phyloP scores from a whole-genome alignment of 2,329 filamentous ascomycete species.

The Fusarium burgessii region DNA sequence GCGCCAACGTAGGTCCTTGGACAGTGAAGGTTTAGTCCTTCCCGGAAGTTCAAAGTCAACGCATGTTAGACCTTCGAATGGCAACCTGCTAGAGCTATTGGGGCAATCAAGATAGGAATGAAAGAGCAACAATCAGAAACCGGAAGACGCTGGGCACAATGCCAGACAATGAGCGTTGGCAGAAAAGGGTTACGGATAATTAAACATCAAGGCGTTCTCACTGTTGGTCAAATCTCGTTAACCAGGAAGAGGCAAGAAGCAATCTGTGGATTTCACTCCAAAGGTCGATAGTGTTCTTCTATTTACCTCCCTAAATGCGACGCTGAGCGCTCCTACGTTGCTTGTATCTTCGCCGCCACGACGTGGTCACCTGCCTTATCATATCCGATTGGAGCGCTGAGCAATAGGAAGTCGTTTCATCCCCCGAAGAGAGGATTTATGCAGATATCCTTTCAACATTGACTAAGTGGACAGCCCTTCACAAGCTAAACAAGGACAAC shows the following conservation, averaged over 20 bases:
- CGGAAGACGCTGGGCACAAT: too few species aligned
- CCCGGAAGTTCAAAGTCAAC: too few species aligned
- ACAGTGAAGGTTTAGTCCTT: too few species aligned
- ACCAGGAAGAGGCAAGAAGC: background rate
- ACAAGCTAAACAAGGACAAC: background rate
- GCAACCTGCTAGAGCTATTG: too few species aligned
- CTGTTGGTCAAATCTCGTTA: background rate
- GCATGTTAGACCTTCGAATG: too few species aligned
- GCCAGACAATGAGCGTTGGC: too few species aligned
- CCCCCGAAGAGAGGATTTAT: background rate
- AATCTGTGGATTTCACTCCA: background rate
- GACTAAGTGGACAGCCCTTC: background rate
- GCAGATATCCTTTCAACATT: background rate
- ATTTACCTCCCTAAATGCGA: background rate
- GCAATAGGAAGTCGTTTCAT: background rate
- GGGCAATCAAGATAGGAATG: too few species aligned
- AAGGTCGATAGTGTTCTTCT: background rate
- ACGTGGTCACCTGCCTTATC: background rate
- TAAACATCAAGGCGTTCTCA: conserved; percentile 35
- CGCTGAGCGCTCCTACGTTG: background rate
- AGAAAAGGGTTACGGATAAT: too few species aligned
- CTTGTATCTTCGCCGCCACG: background rate
- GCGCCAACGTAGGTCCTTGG: too few species aligned
- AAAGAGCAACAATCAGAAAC: too few species aligned
- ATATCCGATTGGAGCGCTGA: too few species aligned